phyloP scores from a whole-genome alignment of 2,329 filamentous ascomycete species.

The Talaromyces piceae region DNA sequence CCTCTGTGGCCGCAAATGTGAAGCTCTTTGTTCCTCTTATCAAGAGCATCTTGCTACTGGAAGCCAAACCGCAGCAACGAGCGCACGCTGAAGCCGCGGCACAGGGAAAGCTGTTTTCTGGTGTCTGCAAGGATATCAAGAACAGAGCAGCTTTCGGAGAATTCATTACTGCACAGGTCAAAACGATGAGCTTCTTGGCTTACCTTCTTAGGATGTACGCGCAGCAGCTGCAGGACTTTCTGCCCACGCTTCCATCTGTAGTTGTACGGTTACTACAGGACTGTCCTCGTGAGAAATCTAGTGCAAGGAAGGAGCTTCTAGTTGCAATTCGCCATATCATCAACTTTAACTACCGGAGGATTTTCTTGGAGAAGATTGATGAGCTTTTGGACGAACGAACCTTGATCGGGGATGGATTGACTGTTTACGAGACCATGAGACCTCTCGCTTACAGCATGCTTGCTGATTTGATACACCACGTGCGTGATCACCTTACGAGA shows the following conservation, averaged over 20 bases:
- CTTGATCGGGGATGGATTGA: conserved; percentile 88
- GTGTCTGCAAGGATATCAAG: conserved; percentile 87
- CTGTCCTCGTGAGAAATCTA: conserved; percentile 89
- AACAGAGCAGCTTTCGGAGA: conserved; percentile 93
- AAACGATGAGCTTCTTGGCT: conserved; percentile 97
- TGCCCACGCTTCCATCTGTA: conserved; percentile 76
- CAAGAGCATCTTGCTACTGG: conserved; percentile 77
- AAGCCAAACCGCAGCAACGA: conserved; percentile 87
- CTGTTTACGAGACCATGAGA: conserved; percentile 92
- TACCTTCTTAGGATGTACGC: conserved; percentile 86
- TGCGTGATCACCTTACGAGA: conserved; percentile 77
- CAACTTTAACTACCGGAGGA: conserved; percentile 96
- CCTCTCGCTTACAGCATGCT: conserved; percentile 97
- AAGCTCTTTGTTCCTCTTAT: conserved; percentile 89
- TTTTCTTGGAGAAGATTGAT: conserved; percentile 90
- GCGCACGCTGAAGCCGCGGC: conserved; percentile 79
- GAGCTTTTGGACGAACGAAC: conserved; percentile 91
- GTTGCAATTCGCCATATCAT: conserved; percentile 98
- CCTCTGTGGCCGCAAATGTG: conserved; percentile 73
- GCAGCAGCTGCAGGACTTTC: conserved; percentile 77
- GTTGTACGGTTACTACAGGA: conserved; percentile 88
- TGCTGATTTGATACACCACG: conserved; percentile 94
- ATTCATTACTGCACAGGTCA: conserved; percentile 95
- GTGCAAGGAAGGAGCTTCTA: conserved; percentile 85
- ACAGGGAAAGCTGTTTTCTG: conserved; percentile 77